Base-by-base conservation (phyloP, 148 eudicot species). In the Suaeda aralocaspica region DNA sequence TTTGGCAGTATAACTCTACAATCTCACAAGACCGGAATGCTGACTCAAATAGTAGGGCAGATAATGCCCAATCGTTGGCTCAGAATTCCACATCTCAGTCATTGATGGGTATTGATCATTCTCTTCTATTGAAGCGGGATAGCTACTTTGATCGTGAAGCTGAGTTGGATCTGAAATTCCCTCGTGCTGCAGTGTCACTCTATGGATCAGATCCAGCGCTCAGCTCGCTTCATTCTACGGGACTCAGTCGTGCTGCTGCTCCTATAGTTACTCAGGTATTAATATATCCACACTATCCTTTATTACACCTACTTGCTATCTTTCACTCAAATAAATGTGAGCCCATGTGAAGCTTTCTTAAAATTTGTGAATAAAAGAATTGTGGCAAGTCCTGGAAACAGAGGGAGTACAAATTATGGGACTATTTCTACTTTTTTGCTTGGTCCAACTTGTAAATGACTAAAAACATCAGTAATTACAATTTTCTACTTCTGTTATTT, bases 221-320 rank as follows among this genome's bases (percentile, higher is more conserved):
- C 25, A 41, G 78, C 29, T 88, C 86, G 60, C 26, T 81, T 51
- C 91, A 83, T 74, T 78, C 96, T 71, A 73, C 85, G 6, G 88
- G 83, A 33, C 75, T 78, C 52, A 64, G 73, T 44, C 89, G 85
- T 72, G 66, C 87, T 64, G 78, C 82, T 62, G 89, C 82, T 56
- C 87, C 96, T 63, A 66, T 89, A 80, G 79, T 92, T 22, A 92
- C 93, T 56, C 96, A 88, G 96, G 98, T 92, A 72, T 52, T 15
- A 24, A n/a, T n/a, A n/a, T n/a, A n/a, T n/a, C n/a, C n/a, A n/a
- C n/a, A n/a, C n/a, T n/a, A n/a, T n/a, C n/a, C n/a, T n/a, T n/a
- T n/a, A n/a, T n/a, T n/a, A n/a, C n/a, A n/a, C n/a, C n/a, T n/a
- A n/a, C n/a, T n/a, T n/a, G n/a, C n/a, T n/a, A n/a, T n/a, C n/a